A percentile compares a stretch with the other conserved stretches of the same genome.
Conservation (phyloP, 768 basidiomycete species). For the Lactarius akahatsu region DNA sequence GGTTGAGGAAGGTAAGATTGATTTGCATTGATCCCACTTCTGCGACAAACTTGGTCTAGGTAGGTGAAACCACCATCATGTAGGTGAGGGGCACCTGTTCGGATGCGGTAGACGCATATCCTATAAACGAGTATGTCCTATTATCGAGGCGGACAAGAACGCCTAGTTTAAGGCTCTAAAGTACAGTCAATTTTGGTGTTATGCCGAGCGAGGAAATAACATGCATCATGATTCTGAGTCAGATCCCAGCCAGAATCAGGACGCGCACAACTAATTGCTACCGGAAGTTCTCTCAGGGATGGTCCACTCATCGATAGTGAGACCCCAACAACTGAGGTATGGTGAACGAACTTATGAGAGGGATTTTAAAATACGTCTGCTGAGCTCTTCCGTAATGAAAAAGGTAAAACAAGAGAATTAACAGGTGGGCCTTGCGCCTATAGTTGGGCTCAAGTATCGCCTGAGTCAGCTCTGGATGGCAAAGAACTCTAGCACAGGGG, state of each 20-base stretch:
- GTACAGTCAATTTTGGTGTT: background rate
- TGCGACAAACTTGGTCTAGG: constrained; percentile 36
- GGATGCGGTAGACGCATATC: constrained; percentile 7
- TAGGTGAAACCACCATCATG: constrained; percentile 37
- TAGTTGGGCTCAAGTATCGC: background rate
- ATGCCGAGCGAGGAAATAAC: background rate
- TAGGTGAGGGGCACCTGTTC: constrained; percentile 26
- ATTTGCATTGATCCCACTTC: constrained; percentile 39
- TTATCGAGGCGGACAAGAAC: constrained; percentile 19
- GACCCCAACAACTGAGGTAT: constrained; percentile 29
- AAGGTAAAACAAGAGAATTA: background rate
- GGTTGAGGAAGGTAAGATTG: constrained; percentile 41
- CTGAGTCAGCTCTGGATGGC: background rate
- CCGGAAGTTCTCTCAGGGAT: too few relatives aligned
- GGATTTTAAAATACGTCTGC: constrained; percentile 17
- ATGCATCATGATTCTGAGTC: background rate
- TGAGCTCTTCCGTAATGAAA: constrained; percentile 3
- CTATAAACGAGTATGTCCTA: constrained; percentile 28
- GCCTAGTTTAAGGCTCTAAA: constrained; percentile 13
- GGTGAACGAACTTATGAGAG: constrained; percentile 34
- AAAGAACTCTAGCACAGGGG: background rate
- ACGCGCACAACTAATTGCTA: too few relatives aligned
- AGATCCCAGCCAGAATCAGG: too few relatives aligned
- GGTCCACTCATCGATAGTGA: too few relatives aligned
- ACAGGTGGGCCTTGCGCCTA: background rate